Evolutionary conservation across 225 moss, liverwort and hornwort species (phyloP), one percentile per base, ranked within the genome.

Genomic region (Straminergon stramineum): DNA sequence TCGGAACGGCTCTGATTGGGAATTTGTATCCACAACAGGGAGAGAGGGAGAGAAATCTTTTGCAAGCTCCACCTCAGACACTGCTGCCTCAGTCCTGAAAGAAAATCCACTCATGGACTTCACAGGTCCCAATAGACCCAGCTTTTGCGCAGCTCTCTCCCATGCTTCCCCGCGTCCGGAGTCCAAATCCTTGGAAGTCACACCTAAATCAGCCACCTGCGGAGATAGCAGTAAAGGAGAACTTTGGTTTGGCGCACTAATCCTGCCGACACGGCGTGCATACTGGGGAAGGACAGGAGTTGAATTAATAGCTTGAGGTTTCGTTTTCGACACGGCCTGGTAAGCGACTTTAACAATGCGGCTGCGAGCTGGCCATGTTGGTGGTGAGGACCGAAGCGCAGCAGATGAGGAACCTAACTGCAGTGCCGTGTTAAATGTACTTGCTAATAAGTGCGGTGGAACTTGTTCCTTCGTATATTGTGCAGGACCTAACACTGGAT

Each of bases 261-360:
- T 63, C 41, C 74, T 90, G 56, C 82, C 79, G 22, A 69, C 85
- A 71, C 94, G 93, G 53, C 86, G 91, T 15, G 92, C 85, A 70
- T 91, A 94, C 87, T 94, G 94, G 23, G 94, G 94, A 89, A 94
- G 92, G 68, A 27, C 77, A 83, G 87, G 78, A 75, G 81, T 34
- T 74, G 90, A 71, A 48, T 76, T 82, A 58, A 86, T 86, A 52
- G 88, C 43, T 88, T 92, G 86, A 60, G 81, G 16, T 60, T 84
- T 92, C 48, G 85, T 53, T 88, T 83, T 93, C 71, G 86, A 91
- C 48, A 89, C 91, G 61, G 93, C 92, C 87, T 94, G 93, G n/a
- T 88, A 87, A 37, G 94, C 92, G 31, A 94, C 92, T 78, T 85
- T 91, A 32, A 94, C 93, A 74, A 83, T 91, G 81, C 94, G 91